Conservation (phyloP, 73 alveolate species). For the Tetrahymena elliotti region DNA sequence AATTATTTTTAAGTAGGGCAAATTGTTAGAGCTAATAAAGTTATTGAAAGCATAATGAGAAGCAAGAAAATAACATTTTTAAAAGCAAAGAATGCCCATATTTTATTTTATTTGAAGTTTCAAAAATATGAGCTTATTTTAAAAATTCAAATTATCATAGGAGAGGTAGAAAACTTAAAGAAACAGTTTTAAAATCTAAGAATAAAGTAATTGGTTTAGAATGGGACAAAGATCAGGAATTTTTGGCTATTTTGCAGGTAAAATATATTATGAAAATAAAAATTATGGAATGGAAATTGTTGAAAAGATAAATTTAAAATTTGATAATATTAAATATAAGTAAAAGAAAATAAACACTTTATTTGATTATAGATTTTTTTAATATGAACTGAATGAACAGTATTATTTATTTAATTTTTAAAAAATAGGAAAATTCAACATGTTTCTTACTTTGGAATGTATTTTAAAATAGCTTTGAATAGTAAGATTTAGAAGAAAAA, state of each 20-base stretch:
- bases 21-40: neutral
- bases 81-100: neutral
- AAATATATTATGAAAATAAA: neutral
- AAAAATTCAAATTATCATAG: neutral
- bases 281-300: conserved; percentile 18
- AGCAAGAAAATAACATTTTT: neutral
- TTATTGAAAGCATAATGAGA: neutral
- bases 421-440: neutral
- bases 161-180: conserved; percentile 78
- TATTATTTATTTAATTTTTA: neutral
- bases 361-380: neutral
- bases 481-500: conserved; percentile 51
- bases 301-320: neutral
- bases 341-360: neutral
- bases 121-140: neutral
- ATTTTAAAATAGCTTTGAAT: conserved; percentile 38
- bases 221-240: conserved; percentile 96
- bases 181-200: conserved; percentile 63
- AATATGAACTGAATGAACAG: neutral
- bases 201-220: conserved; percentile 78
- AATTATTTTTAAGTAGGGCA: neutral
- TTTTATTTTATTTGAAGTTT: neutral
- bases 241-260: conserved; percentile 87
- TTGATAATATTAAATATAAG: neutral
- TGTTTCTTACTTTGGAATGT: conserved; percentile 38